phyloP scores from a whole-genome alignment of 2,329 filamentous ascomycete species.

The Parastagonospora nodorum region DNA sequence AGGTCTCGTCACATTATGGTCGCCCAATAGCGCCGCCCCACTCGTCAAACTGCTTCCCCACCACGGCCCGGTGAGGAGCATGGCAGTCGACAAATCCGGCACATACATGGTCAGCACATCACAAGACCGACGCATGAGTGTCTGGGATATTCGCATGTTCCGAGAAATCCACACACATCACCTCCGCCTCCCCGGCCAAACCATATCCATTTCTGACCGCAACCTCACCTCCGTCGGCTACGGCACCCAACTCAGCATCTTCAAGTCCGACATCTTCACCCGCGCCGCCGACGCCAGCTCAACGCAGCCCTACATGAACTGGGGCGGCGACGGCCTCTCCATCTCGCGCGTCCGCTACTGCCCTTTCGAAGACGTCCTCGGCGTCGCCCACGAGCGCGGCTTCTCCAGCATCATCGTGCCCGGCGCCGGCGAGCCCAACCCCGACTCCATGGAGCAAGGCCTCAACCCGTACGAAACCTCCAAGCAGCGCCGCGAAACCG shows the following conservation, averaged over 20 bases:
- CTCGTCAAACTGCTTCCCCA: conserved; percentile 92
- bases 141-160: conserved; percentile 95
- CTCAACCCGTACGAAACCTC: conserved; percentile 89
- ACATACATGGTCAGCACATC: conserved; percentile 95
- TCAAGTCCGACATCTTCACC: conserved; percentile 81
- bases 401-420: conserved; percentile 91
- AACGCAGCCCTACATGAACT: conserved; percentile 88
- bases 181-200: conserved; percentile 79
- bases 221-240: conserved; percentile 88
- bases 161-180: conserved; percentile 90
- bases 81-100: conserved; percentile 87
- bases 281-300: conserved; percentile 76
- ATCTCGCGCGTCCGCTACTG: conserved; percentile 89
- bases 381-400: conserved; percentile 80
- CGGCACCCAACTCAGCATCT: conserved; percentile 87
- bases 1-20: conserved; percentile 93
- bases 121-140: conserved; percentile 87
- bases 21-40: conserved; percentile 83
- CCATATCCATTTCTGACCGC: conserved; percentile 85
- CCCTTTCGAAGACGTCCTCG: conserved; percentile 91
- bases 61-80: conserved; percentile 80
- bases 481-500: conserved; percentile 89
- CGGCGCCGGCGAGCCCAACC: conserved; percentile 96
- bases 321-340: conserved; percentile 82
- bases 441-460: conserved; percentile 80